These are phyloP conservation scores for Sextonia rubra DNA, from an alignment of 164 flowering plant genomes.

Conservation along the genomic window DNA sequence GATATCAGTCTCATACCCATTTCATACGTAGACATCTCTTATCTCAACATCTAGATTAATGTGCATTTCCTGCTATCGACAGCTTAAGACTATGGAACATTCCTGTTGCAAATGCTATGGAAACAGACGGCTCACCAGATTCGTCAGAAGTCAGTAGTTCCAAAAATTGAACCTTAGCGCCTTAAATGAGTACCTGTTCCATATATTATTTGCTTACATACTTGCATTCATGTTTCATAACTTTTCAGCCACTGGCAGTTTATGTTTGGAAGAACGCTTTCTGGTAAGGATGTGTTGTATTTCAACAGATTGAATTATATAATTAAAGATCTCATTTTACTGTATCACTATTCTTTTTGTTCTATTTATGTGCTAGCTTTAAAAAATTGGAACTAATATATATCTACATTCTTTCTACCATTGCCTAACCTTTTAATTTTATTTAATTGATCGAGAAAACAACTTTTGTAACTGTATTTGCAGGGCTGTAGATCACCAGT, in stretches of 20 bases:
- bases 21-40: background rate
- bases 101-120: constrained; percentile 45
- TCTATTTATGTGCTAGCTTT: background rate
- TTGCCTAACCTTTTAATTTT: background rate
- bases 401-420: background rate
- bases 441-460: background rate
- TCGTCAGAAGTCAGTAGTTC: constrained; percentile 43
- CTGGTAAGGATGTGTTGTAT: constrained; percentile 42
- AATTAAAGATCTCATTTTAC: background rate
- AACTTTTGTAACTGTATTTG: background rate
- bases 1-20: background rate
- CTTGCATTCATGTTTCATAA: background rate
- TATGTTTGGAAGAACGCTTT: constrained; percentile 79
- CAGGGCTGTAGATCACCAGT: constrained; percentile 93
- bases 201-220: constrained; percentile 1
- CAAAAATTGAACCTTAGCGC: background rate
- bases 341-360: background rate
- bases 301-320: background rate
- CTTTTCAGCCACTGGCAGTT: constrained; percentile 64
- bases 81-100: constrained; percentile 94
- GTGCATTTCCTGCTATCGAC: constrained; percentile 9
- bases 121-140: constrained; percentile 32
- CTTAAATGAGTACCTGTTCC: background rate
- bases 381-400: background rate
- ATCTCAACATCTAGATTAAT: background rate